These are phyloP conservation scores for Xylaria scruposa DNA, from an alignment of 495 filamentous ascomycete species.

Conservation along the genomic window DNA sequence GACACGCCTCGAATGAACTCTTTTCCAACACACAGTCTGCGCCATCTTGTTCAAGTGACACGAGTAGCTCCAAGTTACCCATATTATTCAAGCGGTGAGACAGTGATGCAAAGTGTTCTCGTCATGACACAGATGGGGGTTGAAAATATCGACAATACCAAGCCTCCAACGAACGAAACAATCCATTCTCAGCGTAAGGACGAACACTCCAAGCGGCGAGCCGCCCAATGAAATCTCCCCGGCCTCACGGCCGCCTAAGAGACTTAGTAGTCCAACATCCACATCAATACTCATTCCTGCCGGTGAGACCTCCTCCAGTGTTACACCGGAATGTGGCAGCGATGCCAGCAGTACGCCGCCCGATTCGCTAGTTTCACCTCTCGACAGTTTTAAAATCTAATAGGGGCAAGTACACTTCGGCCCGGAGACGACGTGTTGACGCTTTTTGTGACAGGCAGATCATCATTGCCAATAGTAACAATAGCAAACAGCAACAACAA, in stretches of 20 bases:
- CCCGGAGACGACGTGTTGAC: slow-evolving; percentile 26
- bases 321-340: slow-evolving; percentile 37
- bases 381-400: slow-evolving; percentile 19
- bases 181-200: slow-evolving; percentile 10
- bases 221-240: slow-evolving; percentile 3
- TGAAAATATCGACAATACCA: neutral
- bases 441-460: slow-evolving; percentile 22
- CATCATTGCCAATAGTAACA: slow-evolving; percentile 23
- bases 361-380: slow-evolving; percentile 34
- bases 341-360: slow-evolving; percentile 31
- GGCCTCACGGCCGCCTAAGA: slow-evolving; percentile 11
- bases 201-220: slow-evolving; percentile 16
- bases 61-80: neutral
- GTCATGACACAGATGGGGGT: neutral
- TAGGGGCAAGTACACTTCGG: slow-evolving; percentile 39
- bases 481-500: slow-evolving; percentile 22
- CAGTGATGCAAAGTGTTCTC: slow-evolving; percentile 8
- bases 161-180: slow-evolving; percentile 22
- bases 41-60: slow-evolving; percentile 10
- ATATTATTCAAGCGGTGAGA: slow-evolving; percentile 18
- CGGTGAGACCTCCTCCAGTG: slow-evolving; percentile 34
- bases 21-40: neutral
- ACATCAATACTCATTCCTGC: slow-evolving; percentile 31
- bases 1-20: slow-evolving; percentile 7
- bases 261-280: slow-evolving; percentile 24